Base-by-base conservation (phyloP, 495 filamentous ascomycete species). In the Aspergillus diversus region DNA sequence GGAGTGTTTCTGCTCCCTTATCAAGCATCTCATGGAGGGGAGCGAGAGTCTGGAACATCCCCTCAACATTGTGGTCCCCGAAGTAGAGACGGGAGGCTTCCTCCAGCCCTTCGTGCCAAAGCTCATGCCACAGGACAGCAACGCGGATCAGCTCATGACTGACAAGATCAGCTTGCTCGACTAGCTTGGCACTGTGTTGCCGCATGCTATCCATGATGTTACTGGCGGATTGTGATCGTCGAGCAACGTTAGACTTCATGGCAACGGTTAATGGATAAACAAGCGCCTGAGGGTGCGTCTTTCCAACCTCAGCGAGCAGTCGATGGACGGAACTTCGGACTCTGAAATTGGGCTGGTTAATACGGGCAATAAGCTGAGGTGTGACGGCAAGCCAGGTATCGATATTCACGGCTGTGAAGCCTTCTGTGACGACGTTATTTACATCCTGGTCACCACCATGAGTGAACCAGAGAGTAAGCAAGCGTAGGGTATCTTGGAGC, bases 251-350 rank as follows among this genome's bases (percentile, higher is more conserved):
- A 4, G 95, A 97, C 73, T 99, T 99, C 87, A 97, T 96, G 13
- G 96, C 93, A 8, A 99, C 96, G 0, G 96, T 98, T 66, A 99
- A 83, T n/a, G 95, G 93, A 71, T 97, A 99, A n/a, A 99, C 96
- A 27, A 99, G 74, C n/a, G 95, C 93, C 69, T 99, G 95, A 12
- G 95, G 95, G 72, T 99, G 95, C 11, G 91, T 87, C 63, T 92
- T 89, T 48, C 95, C 96, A 56, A 99, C 90, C 74, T 98, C 95
- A 8, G 88, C 87, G 27, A 99, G 82, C 5, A 99, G 80, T 55
- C 92, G 90, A 75, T 98, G 95, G 55, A 99, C 93, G 2, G 94
- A 88, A 64, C 89, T 86, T 59, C 96, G 89, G 8, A 98, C 92
- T 42, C 88, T 82, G 64, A 83, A 81, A 73, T 97, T 95, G 21